Base-by-base conservation (phyloP, 768 basidiomycete species). In the Calocybe gangraenosa region DNA sequence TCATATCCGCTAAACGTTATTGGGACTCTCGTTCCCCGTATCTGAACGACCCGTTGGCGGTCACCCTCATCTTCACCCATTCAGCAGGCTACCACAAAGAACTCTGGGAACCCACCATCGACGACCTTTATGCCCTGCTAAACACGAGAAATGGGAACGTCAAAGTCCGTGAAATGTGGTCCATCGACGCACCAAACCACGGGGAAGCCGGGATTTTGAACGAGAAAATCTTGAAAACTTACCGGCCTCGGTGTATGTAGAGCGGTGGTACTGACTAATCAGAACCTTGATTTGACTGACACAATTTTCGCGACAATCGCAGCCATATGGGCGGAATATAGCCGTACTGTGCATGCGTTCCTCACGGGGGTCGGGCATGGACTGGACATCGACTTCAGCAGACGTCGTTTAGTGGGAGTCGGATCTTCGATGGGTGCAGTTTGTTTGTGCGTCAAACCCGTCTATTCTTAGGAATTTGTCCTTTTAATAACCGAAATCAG, bases 281-380 rank as follows among this genome's bases (percentile, higher is more conserved):
- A n/a, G 17, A 17, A 18, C 2, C 10, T 10, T 40, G 2, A n/a
- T n/a, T 25, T 30, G 10, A 41, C 9, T 14, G 11, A 28, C 11
- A 5, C 6, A 28, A 6, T 5, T 28, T 28, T 28, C 6, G 25
- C 31, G 28, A 3, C 7, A 34, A 34, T 11, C 10, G 34, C 38
- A 79, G 78, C 78, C 47, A 56, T 58, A 14, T 80, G 76, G 78
- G 74, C 75, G 37, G 78, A 82, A 37, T 79, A 77, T 42, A 72
- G 62, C 0, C 65, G 77, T 1, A 59, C 60, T 6, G 59, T 79
- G 0, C 73, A 81, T 48, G 57, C 68, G 2, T 70, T 82, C 37
- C 59, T 81, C 3, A 58, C 70, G 1, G 75, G 76, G 0, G 57
- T 69, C 4, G 78, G 78, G 0, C 66, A 55, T 19, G 77, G 77